A percentile compares a stretch with the other conserved stretches of the same genome.
These are phyloP conservation scores for Senna siamea DNA, from an alignment of 306 rosid species.

Conservation along the genomic window DNA sequence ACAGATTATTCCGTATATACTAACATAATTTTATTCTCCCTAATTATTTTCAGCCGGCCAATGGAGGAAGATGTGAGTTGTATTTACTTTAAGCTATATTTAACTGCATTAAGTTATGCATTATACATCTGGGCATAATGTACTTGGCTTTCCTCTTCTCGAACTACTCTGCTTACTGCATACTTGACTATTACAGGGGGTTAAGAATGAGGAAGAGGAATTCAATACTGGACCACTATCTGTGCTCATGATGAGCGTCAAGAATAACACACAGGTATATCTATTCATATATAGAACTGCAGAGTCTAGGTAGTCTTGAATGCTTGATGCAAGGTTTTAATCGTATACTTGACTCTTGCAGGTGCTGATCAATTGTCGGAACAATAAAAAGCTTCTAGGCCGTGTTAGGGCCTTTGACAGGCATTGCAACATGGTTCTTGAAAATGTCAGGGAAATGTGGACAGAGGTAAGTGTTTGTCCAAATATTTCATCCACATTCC, in stretches of 20 bases:
- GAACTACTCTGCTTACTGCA: background rate
- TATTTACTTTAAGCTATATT: background rate
- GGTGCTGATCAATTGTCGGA: slow-evolving; percentile 89
- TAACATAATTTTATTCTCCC: slow-evolving; percentile 12
- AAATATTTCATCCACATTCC: background rate
- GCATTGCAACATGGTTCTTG: slow-evolving; percentile 97
- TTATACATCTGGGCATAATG: background rate
- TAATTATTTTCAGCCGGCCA: slow-evolving; percentile 47
- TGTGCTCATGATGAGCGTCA: slow-evolving; percentile 90
- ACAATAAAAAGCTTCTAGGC: slow-evolving; percentile 87
- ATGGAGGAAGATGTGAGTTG: slow-evolving; percentile 90
- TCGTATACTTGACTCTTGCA: slow-evolving; percentile 2
- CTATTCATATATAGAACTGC: background rate
- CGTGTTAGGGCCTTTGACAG: slow-evolving; percentile 93
- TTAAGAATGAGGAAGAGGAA: slow-evolving; percentile 81
- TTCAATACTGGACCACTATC: slow-evolving; percentile 91
- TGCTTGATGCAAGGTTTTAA: background rate
- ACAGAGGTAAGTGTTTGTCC: slow-evolving; percentile 71
- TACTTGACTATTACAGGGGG: slow-evolving; percentile 37
- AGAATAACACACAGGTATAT: slow-evolving; percentile 80
- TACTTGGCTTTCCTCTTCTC: background rate
- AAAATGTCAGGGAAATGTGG: slow-evolving; percentile 98
- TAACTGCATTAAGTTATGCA: background rate
- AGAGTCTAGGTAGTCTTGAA: background rate
- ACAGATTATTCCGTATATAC: too few species aligned